phyloP scores from a whole-genome alignment of 768 basidiomycete genomes.

The Hemileccinum rubropunctum region DNA sequence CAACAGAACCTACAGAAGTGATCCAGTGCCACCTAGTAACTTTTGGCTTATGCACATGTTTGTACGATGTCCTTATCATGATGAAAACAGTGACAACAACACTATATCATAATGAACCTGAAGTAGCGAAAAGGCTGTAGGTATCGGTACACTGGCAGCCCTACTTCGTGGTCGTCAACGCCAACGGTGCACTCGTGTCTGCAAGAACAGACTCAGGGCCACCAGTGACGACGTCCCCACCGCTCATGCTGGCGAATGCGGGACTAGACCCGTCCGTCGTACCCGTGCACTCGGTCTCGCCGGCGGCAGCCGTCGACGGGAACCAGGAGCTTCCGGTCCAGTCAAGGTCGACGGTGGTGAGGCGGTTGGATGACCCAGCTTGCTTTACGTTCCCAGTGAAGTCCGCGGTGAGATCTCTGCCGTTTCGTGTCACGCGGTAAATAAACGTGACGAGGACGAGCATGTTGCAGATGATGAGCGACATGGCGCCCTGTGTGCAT shows the following conservation, averaged over 20 bases:
- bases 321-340: conserved; percentile 2
- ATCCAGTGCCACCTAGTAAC: too few species aligned
- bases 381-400: not conserved
- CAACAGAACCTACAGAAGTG: too few species aligned
- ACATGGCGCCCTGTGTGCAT: conserved; percentile 30
- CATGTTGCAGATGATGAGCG: conserved; percentile 42
- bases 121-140: too few species aligned
- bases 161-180: too few species aligned
- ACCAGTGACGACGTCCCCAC: too few species aligned
- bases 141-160: too few species aligned
- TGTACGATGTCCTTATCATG: too few species aligned
- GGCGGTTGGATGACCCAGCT: conserved; percentile 1
- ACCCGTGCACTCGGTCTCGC: not conserved
- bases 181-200: too few species aligned
- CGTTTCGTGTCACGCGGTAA: conserved; percentile 20
- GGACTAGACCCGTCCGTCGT: not conserved
- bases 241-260: not conserved
- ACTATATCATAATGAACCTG: too few species aligned
- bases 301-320: not conserved
- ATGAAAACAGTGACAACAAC: too few species aligned
- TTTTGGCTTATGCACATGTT: too few species aligned
- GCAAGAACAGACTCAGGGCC: too few species aligned
- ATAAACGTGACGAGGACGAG: conserved; percentile 37
- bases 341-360: conserved; percentile 29
- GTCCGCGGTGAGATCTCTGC: conserved; percentile 9